These are phyloP conservation scores for Pyrenochaeta sp. DNA, from an alignment of 2,329 filamentous ascomycete species.

Conservation along the genomic window DNA sequence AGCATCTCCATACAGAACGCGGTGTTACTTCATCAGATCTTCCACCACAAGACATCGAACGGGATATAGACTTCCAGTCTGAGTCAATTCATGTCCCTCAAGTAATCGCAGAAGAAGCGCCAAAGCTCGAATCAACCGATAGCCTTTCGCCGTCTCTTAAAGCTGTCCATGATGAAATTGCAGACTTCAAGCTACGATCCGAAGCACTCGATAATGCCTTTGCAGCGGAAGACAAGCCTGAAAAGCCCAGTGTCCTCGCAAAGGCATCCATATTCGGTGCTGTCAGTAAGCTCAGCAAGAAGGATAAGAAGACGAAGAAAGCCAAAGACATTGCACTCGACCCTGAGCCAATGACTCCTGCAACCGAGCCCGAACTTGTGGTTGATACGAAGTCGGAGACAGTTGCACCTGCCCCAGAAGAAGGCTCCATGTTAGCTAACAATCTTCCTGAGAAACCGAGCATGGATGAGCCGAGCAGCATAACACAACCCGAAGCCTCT, in stretches of 20 bases:
- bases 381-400: conserved; percentile 30
- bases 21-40: not conserved
- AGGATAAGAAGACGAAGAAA: conserved; percentile 40
- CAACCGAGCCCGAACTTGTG: conserved; percentile 22
- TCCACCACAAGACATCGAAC: conserved; percentile 2
- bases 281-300: conserved; percentile 35
- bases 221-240: conserved; percentile 11
- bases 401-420: conserved; percentile 13
- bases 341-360: conserved; percentile 33
- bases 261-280: conserved; percentile 36
- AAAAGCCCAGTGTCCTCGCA: conserved; percentile 16
- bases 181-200: conserved; percentile 35
- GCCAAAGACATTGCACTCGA: conserved; percentile 24
- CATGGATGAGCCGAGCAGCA: conserved; percentile 24
- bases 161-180: conserved; percentile 33
- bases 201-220: conserved; percentile 34
- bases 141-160: conserved; percentile 33
- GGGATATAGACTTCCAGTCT: conserved; percentile 2
- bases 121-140: not conserved
- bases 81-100: conserved; percentile 3
- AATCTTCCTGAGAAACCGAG: conserved; percentile 21
- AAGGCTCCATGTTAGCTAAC: conserved; percentile 5
- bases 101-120: not conserved
- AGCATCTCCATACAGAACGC: not conserved
- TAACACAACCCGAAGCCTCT: too few relatives aligned